A percentile compares a stretch with the other conserved stretches of the same genome.
phyloP scores from a whole-genome alignment of 441 rosid genomes.

The Syzygium malaccense region DNA sequence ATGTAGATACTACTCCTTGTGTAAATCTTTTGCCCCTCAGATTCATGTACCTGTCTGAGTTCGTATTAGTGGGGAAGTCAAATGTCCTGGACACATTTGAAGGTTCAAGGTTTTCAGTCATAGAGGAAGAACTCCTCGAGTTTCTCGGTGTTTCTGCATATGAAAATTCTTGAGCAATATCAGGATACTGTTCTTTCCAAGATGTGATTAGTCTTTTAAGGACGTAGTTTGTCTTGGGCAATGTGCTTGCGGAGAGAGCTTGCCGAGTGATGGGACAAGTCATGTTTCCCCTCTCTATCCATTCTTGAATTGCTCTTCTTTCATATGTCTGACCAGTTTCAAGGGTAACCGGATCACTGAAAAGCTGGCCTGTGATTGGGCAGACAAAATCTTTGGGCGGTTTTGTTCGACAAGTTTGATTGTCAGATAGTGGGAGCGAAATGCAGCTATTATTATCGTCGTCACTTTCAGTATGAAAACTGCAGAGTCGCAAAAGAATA shows the following conservation, averaged over 20 bases:
- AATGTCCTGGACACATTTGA: conserved; percentile 15
- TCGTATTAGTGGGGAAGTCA: conserved; percentile 5
- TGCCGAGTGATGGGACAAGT: conserved; percentile 66
- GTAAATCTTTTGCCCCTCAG: conserved; percentile 30
- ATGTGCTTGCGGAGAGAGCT: conserved; percentile 27
- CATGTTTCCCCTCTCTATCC: conserved; percentile 53
- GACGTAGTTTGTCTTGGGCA: conserved; percentile 65
- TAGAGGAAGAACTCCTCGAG: conserved; percentile 20
- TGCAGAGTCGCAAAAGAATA: conserved; percentile 11
- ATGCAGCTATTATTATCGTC: conserved; percentile 42
- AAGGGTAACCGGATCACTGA: conserved; percentile 66
- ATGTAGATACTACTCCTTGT: conserved; percentile 18
- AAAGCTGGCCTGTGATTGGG: conserved; percentile 56
- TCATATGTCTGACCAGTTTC: conserved; percentile 77
- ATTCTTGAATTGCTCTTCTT: conserved; percentile 69
- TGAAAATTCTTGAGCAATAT: conserved; percentile 51
- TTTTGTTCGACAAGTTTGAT: conserved; percentile 29
- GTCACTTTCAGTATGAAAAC: conserved; percentile 27
- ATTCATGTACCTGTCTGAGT: conserved; percentile 14
- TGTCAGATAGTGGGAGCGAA: conserved; percentile 41
- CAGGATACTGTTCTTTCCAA: conserved; percentile 66
- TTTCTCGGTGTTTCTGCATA: conserved; percentile 46
- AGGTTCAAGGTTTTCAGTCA: conserved; percentile 9
- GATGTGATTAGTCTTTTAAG: conserved; percentile 56
- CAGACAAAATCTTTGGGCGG: conserved; percentile 71